A percentile compares a stretch with the other conserved stretches of the same genome.
Evolutionary conservation across 257 asterid species (phyloP).

Genomic region (Leonotis leonurus): DNA sequence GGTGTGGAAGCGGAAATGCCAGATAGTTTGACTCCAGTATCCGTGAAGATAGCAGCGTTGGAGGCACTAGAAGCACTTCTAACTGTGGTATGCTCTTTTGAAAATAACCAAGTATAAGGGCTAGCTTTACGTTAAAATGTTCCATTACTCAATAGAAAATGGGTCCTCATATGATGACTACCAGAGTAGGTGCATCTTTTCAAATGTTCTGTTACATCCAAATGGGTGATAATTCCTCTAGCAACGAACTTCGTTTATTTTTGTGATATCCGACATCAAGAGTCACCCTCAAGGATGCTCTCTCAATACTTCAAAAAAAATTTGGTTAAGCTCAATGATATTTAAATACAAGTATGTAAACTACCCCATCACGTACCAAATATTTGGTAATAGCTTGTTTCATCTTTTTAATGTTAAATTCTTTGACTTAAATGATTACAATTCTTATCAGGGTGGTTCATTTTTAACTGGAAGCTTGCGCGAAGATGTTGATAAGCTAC

Average conservation of each 20-base stretch:
- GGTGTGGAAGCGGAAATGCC: conserved; percentile 33
- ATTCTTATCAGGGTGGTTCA: conserved; percentile 60
- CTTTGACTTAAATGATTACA: conserved; percentile 6
- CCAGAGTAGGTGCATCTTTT: not conserved
- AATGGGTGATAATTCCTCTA: not conserved
- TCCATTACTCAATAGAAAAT: not conserved
- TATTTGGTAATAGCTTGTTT: not conserved
- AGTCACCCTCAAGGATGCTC: not conserved
- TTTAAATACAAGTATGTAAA: not conserved
- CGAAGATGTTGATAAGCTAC: conserved; percentile 54
- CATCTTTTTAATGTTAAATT: not conserved
- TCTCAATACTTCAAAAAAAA: not conserved
- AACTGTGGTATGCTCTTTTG: too few relatives aligned
- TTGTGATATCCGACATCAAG: not conserved
- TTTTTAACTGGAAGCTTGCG: conserved; percentile 70
- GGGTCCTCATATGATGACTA: not conserved
- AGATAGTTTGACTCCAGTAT: conserved; percentile 31
- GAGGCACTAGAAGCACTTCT: conserved; percentile 77
- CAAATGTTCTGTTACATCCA: not conserved
- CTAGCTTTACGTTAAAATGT: not conserved
- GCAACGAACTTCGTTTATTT: not conserved
- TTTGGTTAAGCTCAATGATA: not conserved
- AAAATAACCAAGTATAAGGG: not conserved
- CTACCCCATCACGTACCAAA: not conserved
- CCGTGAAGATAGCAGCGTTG: conserved; percentile 74